Base-by-base conservation (phyloP, 2,329 filamentous ascomycete species). In the Talaromyces sp. region DNA sequence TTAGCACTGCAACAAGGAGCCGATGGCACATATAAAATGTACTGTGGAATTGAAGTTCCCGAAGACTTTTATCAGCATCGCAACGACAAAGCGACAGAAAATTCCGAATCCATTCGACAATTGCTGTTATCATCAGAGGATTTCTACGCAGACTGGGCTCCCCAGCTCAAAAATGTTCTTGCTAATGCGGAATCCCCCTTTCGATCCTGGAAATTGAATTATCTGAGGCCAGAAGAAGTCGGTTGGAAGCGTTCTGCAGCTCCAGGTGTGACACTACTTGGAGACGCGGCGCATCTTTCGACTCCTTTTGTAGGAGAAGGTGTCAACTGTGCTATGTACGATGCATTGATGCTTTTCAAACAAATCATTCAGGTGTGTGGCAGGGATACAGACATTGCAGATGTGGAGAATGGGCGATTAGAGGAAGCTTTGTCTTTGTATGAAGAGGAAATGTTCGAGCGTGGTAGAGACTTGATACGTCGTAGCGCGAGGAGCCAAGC, bases 271-370 rank as follows among this genome's bases (percentile, higher is more conserved):
- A 49, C 51, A 11, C 35, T 54, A 20, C 32, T 54, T 11, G 84
- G 84, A 4, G 60, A 62, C 27, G 49, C 55, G 16, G 55, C 55
- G 37, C 55, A 55, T 27, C 48, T 63, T n/a, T 57, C 55, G 47
- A 57, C 54, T 2, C 60, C 60, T 11, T 63, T 57, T 47, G 60
- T 53, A 4, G 61, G 60, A 3, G 52, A 61, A n/a, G 61, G 61
- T 2, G 60, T 62, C 17, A 62, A 64, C 27, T 45, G 42, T 14
- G 49, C 49, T 33, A 51, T 51, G 49, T 40, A 45, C 6, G 49
- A 51, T 42, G 41, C 49, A 45, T 29, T 51, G 2, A 6, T 44
- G 2, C 41, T 51, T n/a, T 24, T 11, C 10, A 20, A 47, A 4
- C 36, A 22, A 11, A 29, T 52, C 9, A 5, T 36, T 13, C 39